phyloP scores from a whole-genome alignment of 306 rosid species.

The Prosopis cineraria region DNA sequence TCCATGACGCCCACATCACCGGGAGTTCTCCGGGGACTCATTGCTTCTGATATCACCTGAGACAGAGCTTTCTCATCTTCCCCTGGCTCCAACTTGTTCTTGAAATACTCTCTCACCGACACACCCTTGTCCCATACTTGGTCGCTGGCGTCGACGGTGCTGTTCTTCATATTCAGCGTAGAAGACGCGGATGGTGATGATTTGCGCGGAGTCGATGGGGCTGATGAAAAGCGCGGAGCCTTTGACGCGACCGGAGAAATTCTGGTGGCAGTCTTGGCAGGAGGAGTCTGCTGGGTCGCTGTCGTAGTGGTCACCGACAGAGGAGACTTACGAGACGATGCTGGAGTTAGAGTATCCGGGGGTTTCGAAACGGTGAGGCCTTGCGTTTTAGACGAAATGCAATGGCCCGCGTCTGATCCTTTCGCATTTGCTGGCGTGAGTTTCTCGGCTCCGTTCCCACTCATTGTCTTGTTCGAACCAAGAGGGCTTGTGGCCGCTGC shows the following conservation, averaged over 20 bases:
- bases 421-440: conserved; percentile 40
- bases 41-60: conserved; percentile 49
- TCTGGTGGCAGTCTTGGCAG: conserved; percentile 19
- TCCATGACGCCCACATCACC: conserved; percentile 58
- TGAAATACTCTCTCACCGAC: conserved; percentile 57
- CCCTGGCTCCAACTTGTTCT: conserved; percentile 58
- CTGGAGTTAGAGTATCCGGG: background rate
- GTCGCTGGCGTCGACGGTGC: background rate
- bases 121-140: conserved; percentile 55
- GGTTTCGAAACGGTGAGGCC: conserved; percentile 35
- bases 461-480: conserved; percentile 25
- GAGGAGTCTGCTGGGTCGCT: conserved; percentile 20
- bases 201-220: conserved; percentile 25
- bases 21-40: conserved; percentile 46
- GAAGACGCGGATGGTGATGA: conserved; percentile 23
- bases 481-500: background rate
- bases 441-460: conserved; percentile 42
- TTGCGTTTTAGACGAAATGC: conserved; percentile 52
- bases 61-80: conserved; percentile 68
- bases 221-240: conserved; percentile 9
- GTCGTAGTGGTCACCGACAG: background rate
- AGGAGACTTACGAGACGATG: background rate
- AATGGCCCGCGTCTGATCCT: conserved; percentile 41
- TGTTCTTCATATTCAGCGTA: conserved; percentile 15
- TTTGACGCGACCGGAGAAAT: background rate